Evolutionary conservation across 768 basidiomycete genomes (phyloP), one percentile per base, ranked within the genome.

Genomic region (Rhodosporidiobolus odoratus): DNA sequence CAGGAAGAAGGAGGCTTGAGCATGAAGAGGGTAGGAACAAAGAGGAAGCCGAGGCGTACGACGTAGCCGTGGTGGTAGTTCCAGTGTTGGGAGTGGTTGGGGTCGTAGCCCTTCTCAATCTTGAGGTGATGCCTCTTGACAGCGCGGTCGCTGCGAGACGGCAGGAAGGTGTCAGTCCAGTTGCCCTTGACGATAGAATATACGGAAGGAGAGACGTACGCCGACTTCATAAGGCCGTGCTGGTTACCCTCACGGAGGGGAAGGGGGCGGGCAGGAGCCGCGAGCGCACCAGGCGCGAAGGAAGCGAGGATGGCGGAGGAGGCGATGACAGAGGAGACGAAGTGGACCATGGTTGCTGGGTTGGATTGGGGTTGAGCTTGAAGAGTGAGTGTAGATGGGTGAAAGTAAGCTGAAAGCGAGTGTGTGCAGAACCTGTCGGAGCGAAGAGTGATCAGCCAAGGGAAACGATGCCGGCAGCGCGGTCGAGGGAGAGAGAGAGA

Each of bases 251-350:
- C 48, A 47, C 43, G 68, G 35, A 61, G 68, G 38, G 62, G 68
- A 50, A 62, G 61, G 4, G 61, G 61, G 56, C 62, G 62, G 56
- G 56, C 62, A 32, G 65, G 65, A 25, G 68, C 68, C 23, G 62
- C 68, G 45, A 63, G 61, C 68, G 62, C 68, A 69, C 68, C 68
- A 69, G 68, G 68, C 62, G 68, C 60, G 53, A 68, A 37, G 56
- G 32, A 38, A 34, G 61, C 41, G 25, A 69, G 61, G 40, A 62
- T 43, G 56, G 62, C 56, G 57, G 68, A 69, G 32, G 68, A 21
- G 48, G 53, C 61, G 54, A 68, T 19, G 54, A 54, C 61, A 27
- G 53, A 43, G 54, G 54, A 58, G 34, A 45, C 27, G 43, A 69
- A n/a, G 57, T 63, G 61, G 57, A 69, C 68, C 68, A 69, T 69